Conservation (phyloP, 306 rosid species). For the Delonix regia region DNA sequence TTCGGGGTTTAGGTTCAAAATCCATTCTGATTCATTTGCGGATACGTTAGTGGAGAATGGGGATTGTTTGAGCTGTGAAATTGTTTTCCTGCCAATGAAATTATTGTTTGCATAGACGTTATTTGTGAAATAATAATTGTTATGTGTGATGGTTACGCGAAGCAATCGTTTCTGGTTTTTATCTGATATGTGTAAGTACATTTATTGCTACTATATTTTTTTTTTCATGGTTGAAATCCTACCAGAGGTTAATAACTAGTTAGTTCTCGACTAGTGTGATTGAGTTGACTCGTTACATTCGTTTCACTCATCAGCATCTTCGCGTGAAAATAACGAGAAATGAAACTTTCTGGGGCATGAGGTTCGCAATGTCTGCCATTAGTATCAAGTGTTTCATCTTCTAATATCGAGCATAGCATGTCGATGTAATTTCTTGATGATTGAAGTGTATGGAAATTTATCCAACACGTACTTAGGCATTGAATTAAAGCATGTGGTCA, state of each 20-base stretch:
- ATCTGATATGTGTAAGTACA: not conserved
- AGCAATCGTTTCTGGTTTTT: not conserved
- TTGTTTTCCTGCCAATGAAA: not conserved
- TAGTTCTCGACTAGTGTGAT: not conserved
- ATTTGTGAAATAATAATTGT: not conserved
- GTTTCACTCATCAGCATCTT: not conserved
- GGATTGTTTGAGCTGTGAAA: not conserved
- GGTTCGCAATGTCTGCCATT: not conserved
- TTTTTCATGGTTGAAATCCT: not conserved
- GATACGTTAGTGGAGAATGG: not conserved
- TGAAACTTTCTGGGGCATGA: too few relatives aligned
- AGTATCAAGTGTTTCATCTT: not conserved
- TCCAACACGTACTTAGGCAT: not conserved
- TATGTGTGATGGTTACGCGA: not conserved
- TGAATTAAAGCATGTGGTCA: too few relatives aligned
- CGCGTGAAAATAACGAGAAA: not conserved
- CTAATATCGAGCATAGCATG: not conserved
- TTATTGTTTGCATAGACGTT: not conserved
- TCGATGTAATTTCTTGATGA: not conserved
- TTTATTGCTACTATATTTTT: not conserved
- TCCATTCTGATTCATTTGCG: not conserved
- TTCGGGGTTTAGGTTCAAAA: too few relatives aligned
- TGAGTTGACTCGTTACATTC: not conserved
- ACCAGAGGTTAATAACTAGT: not conserved
- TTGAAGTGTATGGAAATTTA: not conserved